These are phyloP conservation scores for Phytophthora fragariaefolia DNA, from an alignment of 352 stramenopile species.

Conservation along the genomic window DNA sequence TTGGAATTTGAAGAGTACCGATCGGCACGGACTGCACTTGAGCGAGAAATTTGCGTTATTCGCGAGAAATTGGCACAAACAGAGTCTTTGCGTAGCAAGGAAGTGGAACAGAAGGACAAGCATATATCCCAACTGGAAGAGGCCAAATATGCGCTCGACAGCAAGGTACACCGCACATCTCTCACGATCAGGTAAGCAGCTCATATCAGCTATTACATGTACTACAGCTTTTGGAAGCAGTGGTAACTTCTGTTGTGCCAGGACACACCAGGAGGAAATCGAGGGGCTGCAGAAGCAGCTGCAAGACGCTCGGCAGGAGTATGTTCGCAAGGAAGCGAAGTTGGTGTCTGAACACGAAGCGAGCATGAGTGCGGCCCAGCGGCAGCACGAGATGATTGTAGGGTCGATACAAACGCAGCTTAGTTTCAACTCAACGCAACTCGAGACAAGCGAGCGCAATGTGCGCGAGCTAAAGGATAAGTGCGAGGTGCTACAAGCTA, in stretches of 20 bases:
- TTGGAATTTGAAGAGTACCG: slow-evolving; percentile 83
- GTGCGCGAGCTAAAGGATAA: slow-evolving; percentile 48
- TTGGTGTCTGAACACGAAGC: slow-evolving; percentile 46
- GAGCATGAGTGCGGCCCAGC: slow-evolving; percentile 35
- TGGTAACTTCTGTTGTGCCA: too few species aligned
- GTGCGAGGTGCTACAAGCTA: slow-evolving; percentile 51
- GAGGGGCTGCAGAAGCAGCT: slow-evolving; percentile 63
- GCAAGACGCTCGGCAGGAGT: slow-evolving; percentile 51
- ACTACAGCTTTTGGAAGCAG: too few species aligned
- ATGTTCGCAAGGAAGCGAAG: slow-evolving; percentile 48
- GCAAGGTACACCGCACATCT: slow-evolving; percentile 52
- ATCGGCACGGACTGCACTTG: slow-evolving; percentile 45
- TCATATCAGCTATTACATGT: background rate
- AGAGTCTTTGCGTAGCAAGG: slow-evolving; percentile 52
- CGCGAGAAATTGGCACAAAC: slow-evolving; percentile 61
- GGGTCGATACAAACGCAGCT: slow-evolving; percentile 57
- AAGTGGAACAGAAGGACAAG: slow-evolving; percentile 60
- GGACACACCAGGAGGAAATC: slow-evolving; percentile 57
- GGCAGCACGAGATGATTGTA: slow-evolving; percentile 52
- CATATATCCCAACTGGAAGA: slow-evolving; percentile 66
- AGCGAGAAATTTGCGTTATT: slow-evolving; percentile 59
- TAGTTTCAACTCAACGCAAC: slow-evolving; percentile 38
- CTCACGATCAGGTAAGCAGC: slow-evolving; percentile 46
- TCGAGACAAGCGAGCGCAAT: slow-evolving; percentile 44
- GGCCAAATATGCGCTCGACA: slow-evolving; percentile 66